Evolutionary conservation across 2,329 filamentous ascomycete species (phyloP).

Genomic region (Cordyceps cateniannulata): DNA sequence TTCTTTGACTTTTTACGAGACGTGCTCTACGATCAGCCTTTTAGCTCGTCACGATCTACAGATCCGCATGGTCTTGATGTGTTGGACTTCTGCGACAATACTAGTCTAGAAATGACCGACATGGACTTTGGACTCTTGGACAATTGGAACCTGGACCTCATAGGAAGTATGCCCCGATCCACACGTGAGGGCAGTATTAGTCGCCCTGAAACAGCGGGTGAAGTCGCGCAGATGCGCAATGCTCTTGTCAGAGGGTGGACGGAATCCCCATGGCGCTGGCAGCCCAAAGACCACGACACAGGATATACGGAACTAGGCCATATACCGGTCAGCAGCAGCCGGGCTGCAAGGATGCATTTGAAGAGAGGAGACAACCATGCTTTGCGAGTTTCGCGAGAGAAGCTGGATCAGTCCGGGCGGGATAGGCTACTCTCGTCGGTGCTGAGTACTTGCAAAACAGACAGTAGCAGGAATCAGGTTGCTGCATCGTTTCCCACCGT

Average conservation of each 20-base stretch:
- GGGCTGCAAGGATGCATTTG: conserved; percentile 32
- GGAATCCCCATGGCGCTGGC: conserved; percentile 46
- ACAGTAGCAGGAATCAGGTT: conserved; percentile 42
- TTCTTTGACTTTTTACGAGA: conserved; percentile 47
- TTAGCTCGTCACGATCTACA: conserved; percentile 28
- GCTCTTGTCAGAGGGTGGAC: conserved; percentile 43
- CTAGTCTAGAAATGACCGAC: conserved; percentile 44
- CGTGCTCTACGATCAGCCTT: conserved; percentile 41
- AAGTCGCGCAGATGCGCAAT: conserved; percentile 40
- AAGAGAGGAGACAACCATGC: conserved; percentile 32
- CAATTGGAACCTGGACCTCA: conserved; percentile 39
- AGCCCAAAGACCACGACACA: conserved; percentile 37
- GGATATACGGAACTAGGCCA: conserved; percentile 39
- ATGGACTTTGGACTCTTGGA: conserved; percentile 46
- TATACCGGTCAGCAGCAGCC: conserved; percentile 35
- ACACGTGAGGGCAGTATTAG: conserved; percentile 18
- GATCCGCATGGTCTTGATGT: conserved; percentile 37
- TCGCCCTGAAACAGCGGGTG: conserved; percentile 31
- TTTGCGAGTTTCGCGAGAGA: conserved; percentile 34
- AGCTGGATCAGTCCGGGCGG: conserved; percentile 40
- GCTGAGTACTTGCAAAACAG: conserved; percentile 49
- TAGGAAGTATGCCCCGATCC: conserved; percentile 9
- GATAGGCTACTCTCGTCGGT: conserved; percentile 61
- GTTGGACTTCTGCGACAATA: conserved; percentile 44
- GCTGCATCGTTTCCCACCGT: conserved; percentile 57